Percentiles rank a stretch among this genome's conserved stretches.
Conservation (phyloP, 768 basidiomycete genomes). For the Calocybe gangraenosa region DNA sequence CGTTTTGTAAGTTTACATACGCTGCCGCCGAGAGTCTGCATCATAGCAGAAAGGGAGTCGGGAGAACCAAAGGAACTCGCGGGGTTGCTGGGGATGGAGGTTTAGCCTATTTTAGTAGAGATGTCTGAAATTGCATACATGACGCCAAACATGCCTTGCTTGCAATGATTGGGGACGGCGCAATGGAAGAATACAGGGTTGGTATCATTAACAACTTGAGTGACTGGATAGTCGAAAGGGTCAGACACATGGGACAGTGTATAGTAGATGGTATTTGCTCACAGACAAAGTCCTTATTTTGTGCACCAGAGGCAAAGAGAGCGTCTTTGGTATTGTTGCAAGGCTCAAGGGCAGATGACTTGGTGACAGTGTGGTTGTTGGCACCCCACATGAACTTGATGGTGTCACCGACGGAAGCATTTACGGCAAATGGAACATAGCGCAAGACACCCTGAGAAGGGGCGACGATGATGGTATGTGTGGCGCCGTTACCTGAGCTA, state of each 20-base stretch:
- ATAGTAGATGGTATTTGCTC: constrained; percentile 19
- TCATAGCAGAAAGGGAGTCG: constrained; percentile 49
- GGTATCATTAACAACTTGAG: constrained; percentile 69
- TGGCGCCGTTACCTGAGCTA: constrained; percentile 46
- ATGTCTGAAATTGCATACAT: constrained; percentile 34
- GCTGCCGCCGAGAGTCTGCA: constrained; percentile 41
- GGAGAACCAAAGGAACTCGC: constrained; percentile 41
- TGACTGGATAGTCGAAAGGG: constrained; percentile 40
- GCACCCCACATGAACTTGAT: constrained; percentile 76
- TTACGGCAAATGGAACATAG: constrained; percentile 70
- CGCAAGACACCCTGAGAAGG: constrained; percentile 73
- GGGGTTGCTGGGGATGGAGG: constrained; percentile 42
- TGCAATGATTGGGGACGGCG: constrained; percentile 63
- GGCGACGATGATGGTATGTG: constrained; percentile 76
- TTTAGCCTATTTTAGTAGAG: neutral
- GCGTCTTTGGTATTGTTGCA: constrained; percentile 68
- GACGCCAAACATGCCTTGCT: constrained; percentile 85
- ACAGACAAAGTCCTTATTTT: constrained; percentile 63
- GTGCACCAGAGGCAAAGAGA: constrained; percentile 63
- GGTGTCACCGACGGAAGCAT: constrained; percentile 75
- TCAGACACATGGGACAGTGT: neutral
- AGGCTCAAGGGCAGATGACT: constrained; percentile 58
- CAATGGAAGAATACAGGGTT: constrained; percentile 76
- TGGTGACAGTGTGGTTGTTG: constrained; percentile 80
- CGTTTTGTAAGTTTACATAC: constrained; percentile 26